Conservation (phyloP, 78 protist species). For the Dictyostelium purpureum region DNA sequence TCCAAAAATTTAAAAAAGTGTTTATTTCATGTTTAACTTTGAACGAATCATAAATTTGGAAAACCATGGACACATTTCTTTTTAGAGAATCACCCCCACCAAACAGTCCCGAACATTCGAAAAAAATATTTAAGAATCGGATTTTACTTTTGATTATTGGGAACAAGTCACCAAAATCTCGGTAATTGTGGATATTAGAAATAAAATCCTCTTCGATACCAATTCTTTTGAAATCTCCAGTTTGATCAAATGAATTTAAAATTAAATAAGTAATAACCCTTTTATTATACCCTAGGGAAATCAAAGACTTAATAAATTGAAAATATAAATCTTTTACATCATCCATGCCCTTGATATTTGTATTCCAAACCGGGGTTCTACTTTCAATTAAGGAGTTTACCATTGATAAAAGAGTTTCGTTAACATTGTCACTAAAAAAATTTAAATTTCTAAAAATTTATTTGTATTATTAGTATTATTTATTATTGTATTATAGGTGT, state of each 20-base stretch:
- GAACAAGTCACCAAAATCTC: not conserved
- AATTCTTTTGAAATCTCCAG: not conserved
- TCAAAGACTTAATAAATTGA: too few species aligned
- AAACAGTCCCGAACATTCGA: not conserved
- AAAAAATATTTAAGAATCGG: too few species aligned
- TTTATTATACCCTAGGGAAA: too few species aligned
- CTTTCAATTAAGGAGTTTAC: not conserved
- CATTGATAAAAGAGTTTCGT: too few species aligned
- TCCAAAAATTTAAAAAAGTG: not conserved
- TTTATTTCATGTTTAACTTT: not conserved
- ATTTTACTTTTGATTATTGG: too few species aligned
- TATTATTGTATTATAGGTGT: too few species aligned
- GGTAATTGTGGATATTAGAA: not conserved
- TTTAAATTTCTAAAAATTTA: not conserved
- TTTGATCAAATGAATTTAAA: not conserved
- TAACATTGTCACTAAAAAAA: not conserved
- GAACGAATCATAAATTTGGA: not conserved
- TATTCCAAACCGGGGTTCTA: not conserved
- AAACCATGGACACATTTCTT: not conserved
- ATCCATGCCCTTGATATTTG: not conserved
- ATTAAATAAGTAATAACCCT: not conserved
- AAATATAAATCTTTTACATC: not conserved
- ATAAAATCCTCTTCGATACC: not conserved
- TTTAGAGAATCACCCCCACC: not conserved
- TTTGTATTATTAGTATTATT: too few species aligned